These are phyloP conservation scores for Solanum hybrid DNA, from an alignment of 305 asterid genomes.

Conservation along the genomic window DNA sequence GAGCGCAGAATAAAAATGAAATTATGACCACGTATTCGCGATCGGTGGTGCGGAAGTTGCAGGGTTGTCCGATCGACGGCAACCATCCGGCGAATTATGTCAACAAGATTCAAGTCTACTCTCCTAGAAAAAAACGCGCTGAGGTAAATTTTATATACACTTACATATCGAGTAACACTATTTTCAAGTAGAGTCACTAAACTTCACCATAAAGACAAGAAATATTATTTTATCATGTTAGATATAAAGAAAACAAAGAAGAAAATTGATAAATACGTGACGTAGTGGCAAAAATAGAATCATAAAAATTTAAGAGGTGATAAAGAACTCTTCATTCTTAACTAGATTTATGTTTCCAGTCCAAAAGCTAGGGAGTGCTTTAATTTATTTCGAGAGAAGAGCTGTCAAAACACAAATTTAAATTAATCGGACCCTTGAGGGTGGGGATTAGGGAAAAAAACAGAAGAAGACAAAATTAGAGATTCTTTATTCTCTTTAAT, in stretches of 20 bases:
- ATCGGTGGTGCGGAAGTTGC: constrained; percentile 20
- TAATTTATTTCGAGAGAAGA: too few species aligned
- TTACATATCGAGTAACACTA: background rate
- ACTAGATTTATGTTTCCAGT: too few species aligned
- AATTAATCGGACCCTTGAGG: background rate
- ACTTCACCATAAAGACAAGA: background rate
- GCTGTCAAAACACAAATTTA: too few species aligned
- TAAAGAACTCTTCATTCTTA: too few species aligned
- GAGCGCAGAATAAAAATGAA: background rate
- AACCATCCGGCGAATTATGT: constrained; percentile 37
- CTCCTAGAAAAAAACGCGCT: constrained; percentile 23
- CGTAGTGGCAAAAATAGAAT: background rate
- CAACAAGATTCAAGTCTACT: constrained; percentile 27
- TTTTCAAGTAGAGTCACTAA: background rate
- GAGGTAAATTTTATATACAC: constrained; percentile 18
- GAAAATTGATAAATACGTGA: too few species aligned
- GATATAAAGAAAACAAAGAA: background rate
- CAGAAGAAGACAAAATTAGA: background rate
- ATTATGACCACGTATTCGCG: constrained; percentile 21
- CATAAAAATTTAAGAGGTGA: too few species aligned
- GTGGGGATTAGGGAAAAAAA: background rate
- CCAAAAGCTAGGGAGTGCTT: too few species aligned
- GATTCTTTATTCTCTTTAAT: background rate
- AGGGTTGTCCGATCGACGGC: constrained; percentile 20
- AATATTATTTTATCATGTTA: background rate